Evolutionary conservation across 2,329 filamentous ascomycete genomes (phyloP).

Genomic region (Neonectria neomacrospora): DNA sequence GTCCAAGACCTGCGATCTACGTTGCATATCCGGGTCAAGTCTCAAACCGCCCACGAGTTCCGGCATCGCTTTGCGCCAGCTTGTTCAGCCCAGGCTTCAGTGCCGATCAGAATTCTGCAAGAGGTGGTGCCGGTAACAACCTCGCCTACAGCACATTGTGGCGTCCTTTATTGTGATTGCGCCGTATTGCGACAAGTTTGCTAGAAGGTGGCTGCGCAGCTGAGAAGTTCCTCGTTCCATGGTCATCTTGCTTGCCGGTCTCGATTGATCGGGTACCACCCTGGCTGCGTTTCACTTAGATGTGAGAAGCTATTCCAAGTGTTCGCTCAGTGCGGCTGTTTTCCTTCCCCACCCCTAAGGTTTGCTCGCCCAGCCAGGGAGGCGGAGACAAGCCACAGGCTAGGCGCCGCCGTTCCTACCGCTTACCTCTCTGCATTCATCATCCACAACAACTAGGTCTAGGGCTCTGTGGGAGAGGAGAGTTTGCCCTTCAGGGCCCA

Average conservation of each 20-base stretch:
- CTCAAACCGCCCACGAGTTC: conserved; percentile 23
- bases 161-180: conserved; percentile 6
- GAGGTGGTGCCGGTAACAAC: conserved; percentile 22
- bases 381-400: conserved; percentile 14
- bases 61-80: conserved; percentile 18
- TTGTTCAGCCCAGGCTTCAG: conserved; percentile 9
- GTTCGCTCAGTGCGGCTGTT: conserved; percentile 36
- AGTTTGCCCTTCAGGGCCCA: conserved; percentile 8
- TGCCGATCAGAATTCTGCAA: conserved; percentile 37
- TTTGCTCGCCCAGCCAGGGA: conserved; percentile 21
- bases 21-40: conserved; percentile 30
- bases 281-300: conserved; percentile 26
- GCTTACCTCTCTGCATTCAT: background rate
- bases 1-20: conserved; percentile 8
- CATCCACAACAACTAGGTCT: background rate
- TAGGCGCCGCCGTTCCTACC: conserved; percentile 15
- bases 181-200: conserved; percentile 11
- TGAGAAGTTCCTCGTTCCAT: conserved; percentile 19
- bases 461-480: conserved; percentile 1
- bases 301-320: conserved; percentile 22
- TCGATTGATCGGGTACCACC: conserved; percentile 30
- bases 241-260: conserved; percentile 18
- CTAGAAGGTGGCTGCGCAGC: conserved; percentile 7
- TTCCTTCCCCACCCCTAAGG: conserved; percentile 21
- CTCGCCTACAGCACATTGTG: conserved; percentile 6